Percentiles rank a stretch among this genome's conserved stretches.
Evolutionary conservation across 2,329 filamentous ascomycete genomes (phyloP).

Genomic region (Colletotrichum falcatum): DNA sequence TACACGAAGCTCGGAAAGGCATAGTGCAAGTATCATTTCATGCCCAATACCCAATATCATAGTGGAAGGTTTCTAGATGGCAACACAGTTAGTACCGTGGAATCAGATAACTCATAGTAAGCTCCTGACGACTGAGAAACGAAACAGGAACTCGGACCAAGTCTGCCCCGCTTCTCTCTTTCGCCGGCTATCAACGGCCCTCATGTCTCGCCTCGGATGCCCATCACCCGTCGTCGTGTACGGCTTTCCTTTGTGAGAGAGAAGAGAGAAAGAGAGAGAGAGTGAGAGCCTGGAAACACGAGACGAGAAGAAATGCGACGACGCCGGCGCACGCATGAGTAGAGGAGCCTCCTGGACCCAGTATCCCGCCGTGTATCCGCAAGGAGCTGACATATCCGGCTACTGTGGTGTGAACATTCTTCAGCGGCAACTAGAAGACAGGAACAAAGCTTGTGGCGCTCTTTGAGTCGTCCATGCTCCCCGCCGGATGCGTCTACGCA

Average conservation of each 20-base stretch:
- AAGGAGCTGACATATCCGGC: not conserved
- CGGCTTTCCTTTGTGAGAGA: conserved; percentile 17
- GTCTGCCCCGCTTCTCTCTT: conserved; percentile 1
- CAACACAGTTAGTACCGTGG: too few relatives aligned
- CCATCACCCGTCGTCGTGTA: conserved; percentile 7
- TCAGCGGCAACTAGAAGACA: conserved; percentile 1
- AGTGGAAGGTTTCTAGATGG: too few relatives aligned
- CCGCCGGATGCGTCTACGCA: not conserved
- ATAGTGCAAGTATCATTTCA: too few relatives aligned
- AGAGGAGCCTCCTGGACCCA: not conserved
- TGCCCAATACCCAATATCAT: too few relatives aligned
- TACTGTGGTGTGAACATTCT: not conserved
- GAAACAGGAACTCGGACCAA: not conserved
- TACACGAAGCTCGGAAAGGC: not conserved
- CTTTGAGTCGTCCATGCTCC: not conserved
- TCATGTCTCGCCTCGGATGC: conserved; percentile 2
- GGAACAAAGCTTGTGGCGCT: not conserved
- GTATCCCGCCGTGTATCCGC: not conserved
- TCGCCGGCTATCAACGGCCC: conserved; percentile 12
- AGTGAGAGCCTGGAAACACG: not conserved
- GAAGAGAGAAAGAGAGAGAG: too few relatives aligned
- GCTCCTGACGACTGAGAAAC: not conserved
- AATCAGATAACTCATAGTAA: too few relatives aligned
- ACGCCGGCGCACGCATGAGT: not conserved
- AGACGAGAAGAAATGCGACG: conserved; percentile 21